Evolutionary conservation across 108 stramenopile genomes (phyloP).

Genomic region (Discostella pseudostelligera): DNA sequence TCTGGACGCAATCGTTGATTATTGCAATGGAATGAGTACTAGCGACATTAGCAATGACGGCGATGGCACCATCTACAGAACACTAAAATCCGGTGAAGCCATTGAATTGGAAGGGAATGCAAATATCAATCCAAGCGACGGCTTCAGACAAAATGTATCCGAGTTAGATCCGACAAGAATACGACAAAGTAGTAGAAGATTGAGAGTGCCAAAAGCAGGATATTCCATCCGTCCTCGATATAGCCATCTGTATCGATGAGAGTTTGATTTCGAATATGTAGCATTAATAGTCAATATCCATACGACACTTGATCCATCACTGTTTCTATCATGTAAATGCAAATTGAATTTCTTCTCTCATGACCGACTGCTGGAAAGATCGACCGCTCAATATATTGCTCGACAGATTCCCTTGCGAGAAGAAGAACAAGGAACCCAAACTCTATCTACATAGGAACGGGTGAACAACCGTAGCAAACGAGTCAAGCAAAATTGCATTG

Average conservation of each 20-base stretch:
- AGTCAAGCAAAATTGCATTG: no score
- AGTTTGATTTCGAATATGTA: no score
- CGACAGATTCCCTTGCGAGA: no score
- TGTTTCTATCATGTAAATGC: no score
- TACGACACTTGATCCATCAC: no score
- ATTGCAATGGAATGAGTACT: conserved; percentile 1
- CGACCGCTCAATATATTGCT: no score
- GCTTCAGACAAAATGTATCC: conserved; percentile 30
- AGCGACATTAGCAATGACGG: conserved; percentile 1
- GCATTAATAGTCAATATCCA: no score
- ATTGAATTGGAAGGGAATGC: conserved; percentile 14
- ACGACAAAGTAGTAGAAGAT: conserved; percentile 6
- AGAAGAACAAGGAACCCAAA: no score
- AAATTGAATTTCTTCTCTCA: no score
- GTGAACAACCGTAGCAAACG: no score
- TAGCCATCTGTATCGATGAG: conserved; percentile 41
- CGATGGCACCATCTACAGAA: conserved; percentile 14
- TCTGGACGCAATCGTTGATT: conserved; percentile 15
- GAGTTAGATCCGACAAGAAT: conserved; percentile 17
- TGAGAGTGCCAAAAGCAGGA: conserved; percentile 17
- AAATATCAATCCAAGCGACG: conserved; percentile 23
- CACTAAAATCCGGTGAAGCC: conserved; percentile 4
- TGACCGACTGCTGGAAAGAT: no score
- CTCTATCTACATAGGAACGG: no score
- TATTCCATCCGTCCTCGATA: conserved; percentile 31